Percentiles rank a stretch among this genome's conserved stretches.
Evolutionary conservation across 2,329 filamentous ascomycete genomes (phyloP).

Genomic region (Epichloe brachyelytri): DNA sequence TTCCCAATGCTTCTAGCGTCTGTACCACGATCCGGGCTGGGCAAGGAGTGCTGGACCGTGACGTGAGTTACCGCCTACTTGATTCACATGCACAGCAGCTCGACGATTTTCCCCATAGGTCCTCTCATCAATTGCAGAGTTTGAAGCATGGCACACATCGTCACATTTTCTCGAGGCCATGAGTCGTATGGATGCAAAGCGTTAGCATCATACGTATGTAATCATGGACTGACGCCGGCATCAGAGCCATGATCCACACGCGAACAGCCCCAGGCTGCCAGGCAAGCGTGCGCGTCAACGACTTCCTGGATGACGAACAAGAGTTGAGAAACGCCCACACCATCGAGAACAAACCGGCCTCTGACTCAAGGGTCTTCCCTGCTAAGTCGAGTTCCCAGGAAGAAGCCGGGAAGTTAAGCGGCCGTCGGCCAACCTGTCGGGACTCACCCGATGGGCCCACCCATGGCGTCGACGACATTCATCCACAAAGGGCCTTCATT

Average conservation of each 20-base stretch:
- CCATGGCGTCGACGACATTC: not conserved
- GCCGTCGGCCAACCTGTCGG: constrained; percentile 17
- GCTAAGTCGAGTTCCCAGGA: constrained; percentile 6
- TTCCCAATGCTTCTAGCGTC: too few relatives aligned
- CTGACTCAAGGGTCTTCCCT: not conserved
- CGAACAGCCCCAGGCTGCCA: constrained; percentile 6
- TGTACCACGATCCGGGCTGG: too few relatives aligned
- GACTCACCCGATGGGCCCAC: constrained; percentile 10
- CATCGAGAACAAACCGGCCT: constrained; percentile 22
- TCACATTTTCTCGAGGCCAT: not conserved
- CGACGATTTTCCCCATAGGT: too few relatives aligned
- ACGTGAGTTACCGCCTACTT: too few relatives aligned
- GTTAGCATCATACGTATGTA: too few relatives aligned
- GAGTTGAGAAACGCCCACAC: not conserved
- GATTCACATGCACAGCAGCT: too few relatives aligned
- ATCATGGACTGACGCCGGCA: too few relatives aligned
- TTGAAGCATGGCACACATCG: too few relatives aligned
- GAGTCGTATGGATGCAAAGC: not conserved
- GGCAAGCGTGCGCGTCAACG: constrained; percentile 8
- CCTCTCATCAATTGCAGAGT: too few relatives aligned
- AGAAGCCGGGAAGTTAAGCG: constrained; percentile 18
- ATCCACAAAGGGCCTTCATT: too few relatives aligned
- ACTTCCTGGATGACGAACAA: constrained; percentile 1
- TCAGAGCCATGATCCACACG: not conserved
- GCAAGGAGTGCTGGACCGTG: too few relatives aligned